Conservation (phyloP, 495 filamentous ascomycete genomes). For the Ramalina intermedia region DNA sequence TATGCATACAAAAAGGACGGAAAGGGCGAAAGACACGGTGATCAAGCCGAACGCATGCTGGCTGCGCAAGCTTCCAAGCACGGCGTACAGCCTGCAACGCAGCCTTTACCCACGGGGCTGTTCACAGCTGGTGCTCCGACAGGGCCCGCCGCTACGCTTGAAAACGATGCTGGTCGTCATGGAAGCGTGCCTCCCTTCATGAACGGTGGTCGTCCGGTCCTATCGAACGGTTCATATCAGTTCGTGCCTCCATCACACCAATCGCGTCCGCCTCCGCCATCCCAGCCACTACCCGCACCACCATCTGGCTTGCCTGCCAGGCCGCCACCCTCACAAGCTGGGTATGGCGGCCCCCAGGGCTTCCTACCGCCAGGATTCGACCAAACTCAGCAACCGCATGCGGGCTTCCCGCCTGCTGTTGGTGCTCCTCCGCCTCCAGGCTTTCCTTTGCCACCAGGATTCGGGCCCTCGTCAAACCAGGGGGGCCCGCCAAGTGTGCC, state of each 20-base stretch:
- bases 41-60: constrained; percentile 83
- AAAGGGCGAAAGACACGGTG: constrained; percentile 91
- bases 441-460: constrained; percentile 39
- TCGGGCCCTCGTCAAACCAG: constrained; percentile 25
- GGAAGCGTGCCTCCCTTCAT: constrained; percentile 25
- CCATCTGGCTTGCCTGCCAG: constrained; percentile 66
- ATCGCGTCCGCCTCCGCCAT: constrained; percentile 26
- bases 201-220: constrained; percentile 20
- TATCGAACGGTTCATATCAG: constrained; percentile 24
- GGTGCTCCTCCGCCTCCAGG: constrained; percentile 39
- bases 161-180: constrained; percentile 31
- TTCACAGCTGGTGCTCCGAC: constrained; percentile 27
- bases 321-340: constrained; percentile 62
- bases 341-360: constrained; percentile 62
- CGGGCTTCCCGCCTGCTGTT: constrained; percentile 21
- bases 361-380: constrained; percentile 46
- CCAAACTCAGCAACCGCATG: constrained; percentile 23
- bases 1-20: constrained; percentile 99
- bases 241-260: constrained; percentile 27
- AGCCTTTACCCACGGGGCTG: constrained; percentile 37
- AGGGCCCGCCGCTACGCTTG: constrained; percentile 40
- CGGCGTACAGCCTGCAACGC: constrained; percentile 65
- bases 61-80: constrained; percentile 88
- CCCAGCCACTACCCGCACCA: constrained; percentile 41
- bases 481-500: constrained; percentile 29